Conservation (phyloP, 257 asterid species). For the Fraxinus excelsior region DNA sequence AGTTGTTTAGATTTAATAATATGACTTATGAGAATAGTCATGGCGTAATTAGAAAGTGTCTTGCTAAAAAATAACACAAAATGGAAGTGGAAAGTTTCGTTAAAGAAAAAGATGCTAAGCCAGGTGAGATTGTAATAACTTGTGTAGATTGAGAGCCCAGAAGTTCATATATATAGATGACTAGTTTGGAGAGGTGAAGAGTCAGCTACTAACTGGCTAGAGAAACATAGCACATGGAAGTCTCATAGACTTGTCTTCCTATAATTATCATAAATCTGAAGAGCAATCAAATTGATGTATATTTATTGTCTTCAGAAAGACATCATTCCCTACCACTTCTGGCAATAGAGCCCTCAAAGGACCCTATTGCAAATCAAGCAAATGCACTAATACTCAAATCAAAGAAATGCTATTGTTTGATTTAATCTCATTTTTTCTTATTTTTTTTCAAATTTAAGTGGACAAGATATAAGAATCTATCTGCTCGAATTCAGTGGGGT, state of each 20-base stretch:
- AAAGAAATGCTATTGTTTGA: neutral
- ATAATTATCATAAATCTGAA: neutral
- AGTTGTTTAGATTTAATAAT: neutral
- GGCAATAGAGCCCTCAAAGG: neutral
- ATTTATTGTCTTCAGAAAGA: neutral
- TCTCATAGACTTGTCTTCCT: conserved; percentile 31
- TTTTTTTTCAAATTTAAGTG: neutral
- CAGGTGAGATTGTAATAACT: neutral
- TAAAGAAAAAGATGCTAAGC: neutral
- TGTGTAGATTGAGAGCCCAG: neutral
- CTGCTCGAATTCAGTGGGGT: neutral
- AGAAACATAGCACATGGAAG: conserved; percentile 18
- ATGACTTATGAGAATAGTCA: conserved; percentile 15
- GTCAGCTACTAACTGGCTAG: neutral
- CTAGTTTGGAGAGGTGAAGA: conserved; percentile 4
- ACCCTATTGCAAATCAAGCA: neutral
- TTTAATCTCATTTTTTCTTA: too few species aligned
- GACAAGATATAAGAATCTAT: neutral
- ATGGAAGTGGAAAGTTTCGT: neutral
- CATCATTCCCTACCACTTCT: neutral
- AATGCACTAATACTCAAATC: too few species aligned
- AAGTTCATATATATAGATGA: neutral
- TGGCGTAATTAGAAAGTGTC: neutral
- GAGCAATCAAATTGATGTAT: neutral
- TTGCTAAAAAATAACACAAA: neutral